Evolutionary conservation across 441 rosid genomes (phyloP).

Genomic region (Rhodomyrtus psidioides): DNA sequence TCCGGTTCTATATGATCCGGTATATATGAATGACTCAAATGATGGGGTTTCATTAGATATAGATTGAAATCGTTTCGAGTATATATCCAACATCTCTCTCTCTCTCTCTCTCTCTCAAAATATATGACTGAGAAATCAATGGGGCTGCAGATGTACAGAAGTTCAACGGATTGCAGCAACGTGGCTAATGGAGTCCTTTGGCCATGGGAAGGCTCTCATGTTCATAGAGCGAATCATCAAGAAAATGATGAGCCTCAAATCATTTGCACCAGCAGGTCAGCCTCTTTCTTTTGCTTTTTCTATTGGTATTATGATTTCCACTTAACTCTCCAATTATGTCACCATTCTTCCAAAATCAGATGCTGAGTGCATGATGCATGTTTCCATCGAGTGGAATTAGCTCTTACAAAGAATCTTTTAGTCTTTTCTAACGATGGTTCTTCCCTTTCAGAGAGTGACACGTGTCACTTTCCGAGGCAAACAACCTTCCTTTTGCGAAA

Average conservation of each 20-base stretch:
- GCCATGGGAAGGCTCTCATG: background rate
- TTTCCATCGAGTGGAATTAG: background rate
- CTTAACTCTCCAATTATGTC: background rate
- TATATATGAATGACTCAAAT: background rate
- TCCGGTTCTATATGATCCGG: background rate
- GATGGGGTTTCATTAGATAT: background rate
- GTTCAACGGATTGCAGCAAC: background rate
- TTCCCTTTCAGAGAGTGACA: background rate
- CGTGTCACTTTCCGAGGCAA: background rate
- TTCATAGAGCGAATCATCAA: background rate
- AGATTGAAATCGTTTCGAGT: background rate
- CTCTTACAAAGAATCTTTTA: background rate
- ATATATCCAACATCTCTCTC: background rate
- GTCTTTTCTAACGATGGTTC: background rate
- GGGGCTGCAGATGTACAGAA: background rate
- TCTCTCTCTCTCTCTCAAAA: background rate
- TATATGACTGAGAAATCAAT: background rate
- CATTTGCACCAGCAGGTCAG: background rate
- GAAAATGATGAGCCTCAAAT: background rate
- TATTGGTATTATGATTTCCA: background rate
- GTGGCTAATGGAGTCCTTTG: background rate
- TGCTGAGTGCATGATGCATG: background rate
- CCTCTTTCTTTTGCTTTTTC: background rate
- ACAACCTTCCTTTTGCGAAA: background rate
- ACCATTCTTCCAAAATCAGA: background rate